Conservation (phyloP, 148 eudicot species). For the Camellia lanceoleosa region DNA sequence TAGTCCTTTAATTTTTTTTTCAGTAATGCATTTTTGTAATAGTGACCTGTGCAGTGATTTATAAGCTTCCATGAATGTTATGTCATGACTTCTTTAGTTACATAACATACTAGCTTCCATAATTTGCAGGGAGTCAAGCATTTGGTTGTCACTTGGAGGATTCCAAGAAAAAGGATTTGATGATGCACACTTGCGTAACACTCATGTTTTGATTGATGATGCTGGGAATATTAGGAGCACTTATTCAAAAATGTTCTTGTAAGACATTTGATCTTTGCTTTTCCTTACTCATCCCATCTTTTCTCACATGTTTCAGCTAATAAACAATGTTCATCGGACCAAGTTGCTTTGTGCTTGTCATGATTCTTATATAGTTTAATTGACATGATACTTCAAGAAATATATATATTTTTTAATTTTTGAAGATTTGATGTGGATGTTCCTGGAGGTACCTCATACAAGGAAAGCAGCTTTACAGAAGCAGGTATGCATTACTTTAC, state of each 20-base stretch:
- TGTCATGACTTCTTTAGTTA: background rate
- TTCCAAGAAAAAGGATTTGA: slow-evolving; percentile 89
- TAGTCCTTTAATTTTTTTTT: background rate
- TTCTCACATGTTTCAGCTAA: background rate
- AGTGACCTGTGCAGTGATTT: background rate
- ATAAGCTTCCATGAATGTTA: background rate
- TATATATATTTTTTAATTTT: background rate
- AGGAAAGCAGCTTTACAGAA: slow-evolving; percentile 92
- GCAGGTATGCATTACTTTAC: slow-evolving; percentile 49
- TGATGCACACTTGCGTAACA: slow-evolving; percentile 75
- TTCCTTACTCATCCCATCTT: background rate
- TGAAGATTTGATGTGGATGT: slow-evolving; percentile 95
- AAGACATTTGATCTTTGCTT: slow-evolving; percentile 34
- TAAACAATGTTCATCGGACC: background rate
- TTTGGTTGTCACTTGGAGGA: slow-evolving; percentile 96
- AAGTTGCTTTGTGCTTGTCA: background rate
- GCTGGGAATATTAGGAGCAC: slow-evolving; percentile 65
- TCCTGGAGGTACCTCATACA: slow-evolving; percentile 83
- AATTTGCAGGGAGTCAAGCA: slow-evolving; percentile 69
- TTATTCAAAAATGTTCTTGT: slow-evolving; percentile 82
- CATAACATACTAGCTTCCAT: slow-evolving; percentile 4
- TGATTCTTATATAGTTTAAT: background rate
- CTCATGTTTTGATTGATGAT: slow-evolving; percentile 86
- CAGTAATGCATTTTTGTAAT: background rate
- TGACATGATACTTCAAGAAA: background rate